phyloP scores from a whole-genome alignment of 2,329 filamentous ascomycete genomes.

The Ceratocystis harringtonii region DNA sequence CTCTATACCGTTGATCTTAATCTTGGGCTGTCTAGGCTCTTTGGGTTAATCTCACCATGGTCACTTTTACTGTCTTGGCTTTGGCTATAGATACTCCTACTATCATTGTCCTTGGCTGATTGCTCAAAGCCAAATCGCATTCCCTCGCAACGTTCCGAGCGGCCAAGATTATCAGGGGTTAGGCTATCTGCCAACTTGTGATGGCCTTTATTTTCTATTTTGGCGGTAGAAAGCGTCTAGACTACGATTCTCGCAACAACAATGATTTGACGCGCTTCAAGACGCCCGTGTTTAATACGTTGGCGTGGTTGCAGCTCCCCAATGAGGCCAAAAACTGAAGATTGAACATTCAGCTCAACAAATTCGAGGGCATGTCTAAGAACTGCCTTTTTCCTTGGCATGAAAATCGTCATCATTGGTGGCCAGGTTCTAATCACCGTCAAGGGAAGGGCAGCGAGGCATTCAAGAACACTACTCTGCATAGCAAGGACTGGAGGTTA shows the following conservation, averaged over 20 bases:
- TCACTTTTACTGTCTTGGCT: conserved; percentile 43
- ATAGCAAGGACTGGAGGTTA: conserved; percentile 64
- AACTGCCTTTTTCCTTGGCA: conserved; percentile 70
- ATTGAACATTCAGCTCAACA: conserved; percentile 75
- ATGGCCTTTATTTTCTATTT: conserved; percentile 47
- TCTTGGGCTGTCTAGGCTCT: conserved; percentile 51
- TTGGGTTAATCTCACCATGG: conserved; percentile 50
- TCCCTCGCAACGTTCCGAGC: conserved; percentile 56
- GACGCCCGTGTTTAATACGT: conserved; percentile 54
- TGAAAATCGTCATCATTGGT: conserved; percentile 68
- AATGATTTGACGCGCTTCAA: conserved; percentile 33
- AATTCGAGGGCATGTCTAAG: conserved; percentile 64
- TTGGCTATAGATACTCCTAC: conserved; percentile 26
- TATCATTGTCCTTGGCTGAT: conserved; percentile 28
- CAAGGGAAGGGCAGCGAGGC: conserved; percentile 65
- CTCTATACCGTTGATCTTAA: conserved; percentile 55
- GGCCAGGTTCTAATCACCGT: conserved; percentile 77
- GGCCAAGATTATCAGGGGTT: conserved; percentile 53
- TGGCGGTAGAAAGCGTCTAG: conserved; percentile 39
- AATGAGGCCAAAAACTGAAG: conserved; percentile 72
- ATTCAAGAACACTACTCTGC: conserved; percentile 52
- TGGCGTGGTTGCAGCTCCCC: conserved; percentile 64
- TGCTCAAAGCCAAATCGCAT: conserved; percentile 45
- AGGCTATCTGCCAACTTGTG: conserved; percentile 45
- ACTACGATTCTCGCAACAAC: conserved; percentile 29